Evolutionary conservation across 768 basidiomycete genomes (phyloP).

Genomic region (Leccinum uliginosum): DNA sequence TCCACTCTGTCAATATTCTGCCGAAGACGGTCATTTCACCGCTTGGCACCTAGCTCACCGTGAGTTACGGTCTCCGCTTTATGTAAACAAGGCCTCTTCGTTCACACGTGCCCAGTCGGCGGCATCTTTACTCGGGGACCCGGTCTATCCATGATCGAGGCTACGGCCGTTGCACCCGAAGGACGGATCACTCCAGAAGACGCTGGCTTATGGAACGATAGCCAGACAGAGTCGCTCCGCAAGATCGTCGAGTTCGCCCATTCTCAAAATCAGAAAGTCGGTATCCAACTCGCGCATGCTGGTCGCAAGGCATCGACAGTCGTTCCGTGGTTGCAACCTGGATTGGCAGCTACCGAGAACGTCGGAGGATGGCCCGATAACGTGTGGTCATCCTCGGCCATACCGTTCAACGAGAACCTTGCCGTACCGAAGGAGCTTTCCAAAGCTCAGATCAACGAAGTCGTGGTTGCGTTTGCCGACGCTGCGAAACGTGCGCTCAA

Average conservation of each 20-base stretch:
- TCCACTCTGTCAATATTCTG: conserved; percentile 59
- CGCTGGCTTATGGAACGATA: conserved; percentile 59
- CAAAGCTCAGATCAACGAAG: conserved; percentile 48
- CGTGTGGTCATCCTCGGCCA: conserved; percentile 54
- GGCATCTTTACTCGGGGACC: conserved; percentile 46
- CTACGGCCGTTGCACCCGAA: conserved; percentile 56
- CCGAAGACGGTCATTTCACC: conserved; percentile 47
- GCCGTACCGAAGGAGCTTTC: conserved; percentile 55
- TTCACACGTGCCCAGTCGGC: conserved; percentile 30
- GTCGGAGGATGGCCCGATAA: conserved; percentile 50
- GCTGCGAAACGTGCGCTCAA: conserved; percentile 49
- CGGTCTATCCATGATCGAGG: conserved; percentile 61
- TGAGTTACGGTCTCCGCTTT: not conserved
- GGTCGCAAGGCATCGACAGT: conserved; percentile 69
- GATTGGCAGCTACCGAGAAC: conserved; percentile 31
- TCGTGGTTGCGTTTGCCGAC: conserved; percentile 53
- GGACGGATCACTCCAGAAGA: conserved; percentile 69
- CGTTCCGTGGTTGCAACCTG: conserved; percentile 54
- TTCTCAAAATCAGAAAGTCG: conserved; percentile 64
- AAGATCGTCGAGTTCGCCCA: conserved; percentile 69
- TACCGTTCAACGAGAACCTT: conserved; percentile 41
- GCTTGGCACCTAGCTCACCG: conserved; percentile 57
- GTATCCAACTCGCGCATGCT: conserved; percentile 72
- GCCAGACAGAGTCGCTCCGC: conserved; percentile 43
- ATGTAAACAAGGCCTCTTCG: not conserved